Percentiles rank a stretch among this genome's conserved stretches.
Evolutionary conservation across 2,329 filamentous ascomycete genomes (phyloP).

Genomic region (Leptographium galeiforme): DNA sequence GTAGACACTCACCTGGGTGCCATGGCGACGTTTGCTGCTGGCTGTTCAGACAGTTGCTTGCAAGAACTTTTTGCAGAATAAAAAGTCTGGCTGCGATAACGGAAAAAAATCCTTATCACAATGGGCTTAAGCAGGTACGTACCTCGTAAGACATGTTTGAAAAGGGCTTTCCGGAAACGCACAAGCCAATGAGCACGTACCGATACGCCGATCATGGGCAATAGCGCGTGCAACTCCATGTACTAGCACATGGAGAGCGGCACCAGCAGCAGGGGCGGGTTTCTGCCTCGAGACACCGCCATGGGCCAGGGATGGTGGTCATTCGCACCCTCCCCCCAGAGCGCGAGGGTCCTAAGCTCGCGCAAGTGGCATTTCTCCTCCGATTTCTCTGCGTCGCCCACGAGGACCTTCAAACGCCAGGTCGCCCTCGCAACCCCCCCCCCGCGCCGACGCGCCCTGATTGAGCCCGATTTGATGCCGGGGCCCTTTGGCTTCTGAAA

Average conservation of each 20-base stretch:
- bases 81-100: neutral
- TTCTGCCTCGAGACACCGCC: constrained; percentile 2
- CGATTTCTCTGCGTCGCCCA: constrained; percentile 6
- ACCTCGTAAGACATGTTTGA: no score
- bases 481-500: neutral
- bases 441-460: neutral
- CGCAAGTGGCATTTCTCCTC: constrained; percentile 10
- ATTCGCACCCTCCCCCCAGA: constrained; percentile 1
- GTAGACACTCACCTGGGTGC: neutral
- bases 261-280: neutral
- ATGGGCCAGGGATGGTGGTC: neutral
- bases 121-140: neutral
- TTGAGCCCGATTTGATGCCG: neutral
- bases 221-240: neutral
- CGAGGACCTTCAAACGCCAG: constrained; percentile 3
- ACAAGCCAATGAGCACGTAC: neutral
- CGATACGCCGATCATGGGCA: neutral
- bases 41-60: neutral
- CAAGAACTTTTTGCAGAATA: neutral
- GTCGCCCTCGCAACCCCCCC: neutral
- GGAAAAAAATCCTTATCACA: neutral
- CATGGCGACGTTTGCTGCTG: neutral
- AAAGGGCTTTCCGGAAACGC: neutral
- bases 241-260: neutral
- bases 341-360: constrained; percentile 1